phyloP scores from a whole-genome alignment of 2,329 filamentous ascomycete genomes.

The Zymoseptoria crescenta region DNA sequence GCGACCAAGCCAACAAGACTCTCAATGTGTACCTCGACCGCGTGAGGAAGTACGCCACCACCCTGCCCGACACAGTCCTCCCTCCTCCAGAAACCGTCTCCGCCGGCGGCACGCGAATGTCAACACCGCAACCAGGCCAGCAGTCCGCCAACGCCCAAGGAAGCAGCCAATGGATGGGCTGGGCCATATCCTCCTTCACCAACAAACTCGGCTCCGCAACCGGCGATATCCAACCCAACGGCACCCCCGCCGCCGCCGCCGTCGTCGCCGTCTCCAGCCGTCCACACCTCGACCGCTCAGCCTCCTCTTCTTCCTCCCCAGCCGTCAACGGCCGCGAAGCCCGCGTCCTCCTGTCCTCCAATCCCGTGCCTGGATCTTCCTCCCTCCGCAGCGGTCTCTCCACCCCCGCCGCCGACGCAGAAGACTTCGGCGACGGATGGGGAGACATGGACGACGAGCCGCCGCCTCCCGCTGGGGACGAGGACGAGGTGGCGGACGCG shows the following conservation, averaged over 20 bases:
- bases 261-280: conserved; percentile 20
- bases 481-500: conserved; percentile 26
- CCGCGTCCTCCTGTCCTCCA: neutral
- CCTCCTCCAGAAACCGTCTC: conserved; percentile 52
- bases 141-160: conserved; percentile 28
- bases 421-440: conserved; percentile 67
- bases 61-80: conserved; percentile 72
- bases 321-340: conserved; percentile 9
- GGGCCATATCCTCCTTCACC: conserved; percentile 97
- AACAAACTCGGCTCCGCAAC: conserved; percentile 81
- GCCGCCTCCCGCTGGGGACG: neutral
- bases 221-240: conserved; percentile 69
- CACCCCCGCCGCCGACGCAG: conserved; percentile 36
- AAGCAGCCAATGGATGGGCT: conserved; percentile 73
- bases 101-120: conserved; percentile 55
- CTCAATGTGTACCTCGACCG: conserved; percentile 78
- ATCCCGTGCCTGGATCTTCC: conserved; percentile 24
- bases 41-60: conserved; percentile 67
- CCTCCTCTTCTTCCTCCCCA: conserved; percentile 24
- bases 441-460: conserved; percentile 47
- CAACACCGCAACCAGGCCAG: conserved; percentile 57
- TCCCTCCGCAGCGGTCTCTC: conserved; percentile 18
- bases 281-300: conserved; percentile 5
- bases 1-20: conserved; percentile 85
- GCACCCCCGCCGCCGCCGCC: conserved; percentile 30